Evolutionary conservation across 305 asterid species (phyloP).

Genomic region (Coffea humblotiana): DNA sequence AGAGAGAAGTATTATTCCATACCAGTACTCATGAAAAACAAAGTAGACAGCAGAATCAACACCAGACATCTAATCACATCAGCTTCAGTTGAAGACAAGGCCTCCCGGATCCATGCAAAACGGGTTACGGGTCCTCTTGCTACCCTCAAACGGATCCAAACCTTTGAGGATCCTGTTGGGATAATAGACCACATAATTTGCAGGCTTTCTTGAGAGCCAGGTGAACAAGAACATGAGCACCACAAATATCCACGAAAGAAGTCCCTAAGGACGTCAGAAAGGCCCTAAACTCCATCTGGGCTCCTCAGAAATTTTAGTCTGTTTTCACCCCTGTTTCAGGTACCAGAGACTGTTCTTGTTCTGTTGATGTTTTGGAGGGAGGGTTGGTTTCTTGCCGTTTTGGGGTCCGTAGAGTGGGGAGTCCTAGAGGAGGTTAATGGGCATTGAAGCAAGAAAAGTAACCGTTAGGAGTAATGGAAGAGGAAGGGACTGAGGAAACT

Average conservation of each 20-base stretch:
- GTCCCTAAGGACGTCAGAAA: slow-evolving; percentile 88
- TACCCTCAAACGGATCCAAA: slow-evolving; percentile 73
- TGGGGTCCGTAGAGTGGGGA: not conserved
- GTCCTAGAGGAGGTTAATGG: slow-evolving; percentile 28
- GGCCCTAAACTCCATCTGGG: slow-evolving; percentile 75
- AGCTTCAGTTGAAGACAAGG: slow-evolving; percentile 69
- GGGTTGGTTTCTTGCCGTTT: not conserved
- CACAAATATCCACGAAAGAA: slow-evolving; percentile 60
- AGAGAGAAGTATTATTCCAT: not conserved
- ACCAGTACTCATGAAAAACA: slow-evolving; percentile 86
- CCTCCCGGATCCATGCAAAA: slow-evolving; percentile 83
- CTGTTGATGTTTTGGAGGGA: not conserved
- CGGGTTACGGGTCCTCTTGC: slow-evolving; percentile 64
- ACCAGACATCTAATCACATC: slow-evolving; percentile 77
- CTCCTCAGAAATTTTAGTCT: slow-evolving; percentile 10
- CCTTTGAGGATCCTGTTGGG: slow-evolving; percentile 80
- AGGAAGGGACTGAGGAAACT: slow-evolving; percentile 6
- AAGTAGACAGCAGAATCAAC: slow-evolving; percentile 96
- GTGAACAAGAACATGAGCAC: slow-evolving; percentile 70
- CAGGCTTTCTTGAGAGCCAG: slow-evolving; percentile 73
- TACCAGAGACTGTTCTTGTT: not conserved
- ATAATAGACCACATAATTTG: slow-evolving; percentile 66
- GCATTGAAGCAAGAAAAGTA: slow-evolving; percentile 35
- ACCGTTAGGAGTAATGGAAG: slow-evolving; percentile 31
- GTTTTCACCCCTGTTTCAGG: not conserved